phyloP scores from a whole-genome alignment of 805 yeast species.

The Ogataea methylovora region DNA sequence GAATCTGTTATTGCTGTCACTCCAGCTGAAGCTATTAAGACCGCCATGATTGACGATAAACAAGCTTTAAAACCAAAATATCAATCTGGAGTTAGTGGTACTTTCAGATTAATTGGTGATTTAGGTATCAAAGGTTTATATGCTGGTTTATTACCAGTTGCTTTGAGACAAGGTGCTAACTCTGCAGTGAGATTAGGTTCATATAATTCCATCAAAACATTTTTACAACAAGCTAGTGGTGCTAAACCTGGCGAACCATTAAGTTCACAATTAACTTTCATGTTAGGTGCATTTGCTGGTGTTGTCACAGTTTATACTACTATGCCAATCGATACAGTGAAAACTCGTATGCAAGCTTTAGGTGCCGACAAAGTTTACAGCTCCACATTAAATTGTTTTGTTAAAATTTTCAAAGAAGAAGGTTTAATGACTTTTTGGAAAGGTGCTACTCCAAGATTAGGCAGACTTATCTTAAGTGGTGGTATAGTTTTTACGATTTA shows the following conservation, averaged over 20 bases:
- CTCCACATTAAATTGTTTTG: slow-evolving; percentile 78
- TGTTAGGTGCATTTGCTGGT: slow-evolving; percentile 88
- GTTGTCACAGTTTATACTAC: slow-evolving; percentile 84
- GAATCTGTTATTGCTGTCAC: slow-evolving; percentile 93
- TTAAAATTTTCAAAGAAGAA: slow-evolving; percentile 72
- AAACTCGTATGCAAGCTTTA: slow-evolving; percentile 94
- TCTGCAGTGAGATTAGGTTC: slow-evolving; percentile 93
- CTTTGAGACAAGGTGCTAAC: slow-evolving; percentile 92
- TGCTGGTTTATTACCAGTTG: slow-evolving; percentile 86
- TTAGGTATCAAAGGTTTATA: slow-evolving; percentile 80
- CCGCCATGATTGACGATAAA: slow-evolving; percentile 91
- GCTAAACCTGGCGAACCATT: slow-evolving; percentile 67
- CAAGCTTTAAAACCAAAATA: slow-evolving; percentile 72
- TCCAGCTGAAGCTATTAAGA: slow-evolving; percentile 94
- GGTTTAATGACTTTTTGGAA: slow-evolving; percentile 93
- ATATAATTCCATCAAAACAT: slow-evolving; percentile 77
- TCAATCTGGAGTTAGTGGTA: slow-evolving; percentile 57
- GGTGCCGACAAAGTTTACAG: slow-evolving; percentile 65
- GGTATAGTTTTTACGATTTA: slow-evolving; percentile 96
- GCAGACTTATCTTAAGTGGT: slow-evolving; percentile 86
- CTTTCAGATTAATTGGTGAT: slow-evolving; percentile 60
- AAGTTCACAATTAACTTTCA: slow-evolving; percentile 71
- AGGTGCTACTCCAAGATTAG: slow-evolving; percentile 96
- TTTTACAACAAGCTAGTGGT: slow-evolving; percentile 63
- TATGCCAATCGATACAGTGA: slow-evolving; percentile 94